Conservation (phyloP, 1,139 yeast species). For the Magnusiomyces tetraspermus region DNA sequence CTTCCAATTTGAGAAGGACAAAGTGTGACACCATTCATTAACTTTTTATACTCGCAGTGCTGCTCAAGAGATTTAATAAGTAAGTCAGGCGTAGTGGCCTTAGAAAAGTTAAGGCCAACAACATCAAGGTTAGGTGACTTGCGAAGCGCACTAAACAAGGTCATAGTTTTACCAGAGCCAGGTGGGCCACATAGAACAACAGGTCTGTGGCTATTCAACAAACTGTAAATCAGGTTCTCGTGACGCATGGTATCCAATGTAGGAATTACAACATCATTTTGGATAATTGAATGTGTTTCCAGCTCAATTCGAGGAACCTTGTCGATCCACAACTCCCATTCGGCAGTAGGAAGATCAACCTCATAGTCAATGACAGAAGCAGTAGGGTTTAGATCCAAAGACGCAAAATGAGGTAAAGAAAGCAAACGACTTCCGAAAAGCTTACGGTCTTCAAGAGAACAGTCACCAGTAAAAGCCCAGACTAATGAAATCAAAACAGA, state of each 20-base stretch:
- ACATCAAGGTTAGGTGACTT: constrained; percentile 50
- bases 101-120: constrained; percentile 71
- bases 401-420: constrained; percentile 21
- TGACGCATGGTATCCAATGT: constrained; percentile 71
- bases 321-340: constrained; percentile 42
- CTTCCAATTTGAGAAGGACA: constrained; percentile 56
- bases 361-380: constrained; percentile 37
- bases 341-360: constrained; percentile 40
- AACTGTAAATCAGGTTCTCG: constrained; percentile 49
- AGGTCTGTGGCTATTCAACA: constrained; percentile 51
- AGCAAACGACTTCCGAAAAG: constrained; percentile 35
- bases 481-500: constrained; percentile 39
- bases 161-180: constrained; percentile 96
- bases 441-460: constrained; percentile 35
- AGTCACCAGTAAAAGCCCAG: constrained; percentile 70
- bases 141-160: constrained; percentile 60
- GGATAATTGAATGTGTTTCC: constrained; percentile 54
- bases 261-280: constrained; percentile 62
- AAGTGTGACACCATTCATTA: constrained; percentile 44
- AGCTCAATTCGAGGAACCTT: constrained; percentile 42
- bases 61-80: constrained; percentile 63
- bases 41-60: constrained; percentile 52
- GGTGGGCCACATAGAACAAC: constrained; percentile 90
- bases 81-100: constrained; percentile 60
- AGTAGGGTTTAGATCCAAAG: constrained; percentile 16